These are phyloP conservation scores for Chrysanthemum makinoi DNA, from an alignment of 129 eudicot species.

Conservation along the genomic window DNA sequence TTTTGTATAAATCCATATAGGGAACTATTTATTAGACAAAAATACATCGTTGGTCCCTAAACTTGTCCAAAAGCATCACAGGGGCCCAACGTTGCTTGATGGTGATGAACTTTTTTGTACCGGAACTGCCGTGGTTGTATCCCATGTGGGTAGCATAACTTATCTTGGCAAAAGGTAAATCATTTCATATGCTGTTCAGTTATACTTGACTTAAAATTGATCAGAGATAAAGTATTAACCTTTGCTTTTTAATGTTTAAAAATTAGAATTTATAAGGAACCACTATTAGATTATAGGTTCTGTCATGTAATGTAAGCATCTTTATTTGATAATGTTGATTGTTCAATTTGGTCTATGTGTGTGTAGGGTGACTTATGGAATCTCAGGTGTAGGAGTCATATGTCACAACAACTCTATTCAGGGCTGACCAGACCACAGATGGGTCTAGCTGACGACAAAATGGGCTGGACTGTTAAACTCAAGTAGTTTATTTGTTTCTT, in stretches of 20 bases:
- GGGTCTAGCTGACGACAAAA: slow-evolving; percentile 75
- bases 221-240: background rate
- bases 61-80: too few relatives aligned
- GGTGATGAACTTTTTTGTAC: slow-evolving; percentile 93
- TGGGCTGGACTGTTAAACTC: slow-evolving; percentile 70
- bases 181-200: background rate
- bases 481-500: slow-evolving; percentile 36
- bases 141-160: slow-evolving; percentile 84
- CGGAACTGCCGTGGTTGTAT: slow-evolving; percentile 86
- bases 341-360: background rate
- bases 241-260: background rate
- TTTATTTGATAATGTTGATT: slow-evolving; percentile 6
- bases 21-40: too few relatives aligned
- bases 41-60: too few relatives aligned
- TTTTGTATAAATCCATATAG: too few relatives aligned
- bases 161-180: slow-evolving; percentile 67
- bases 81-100: slow-evolving; percentile 75
- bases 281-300: background rate
- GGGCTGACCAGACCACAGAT: slow-evolving; percentile 73
- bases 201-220: background rate
- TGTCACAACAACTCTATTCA: slow-evolving; percentile 64
- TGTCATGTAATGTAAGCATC: background rate
- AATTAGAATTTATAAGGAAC: background rate
- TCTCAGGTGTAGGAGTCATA: slow-evolving; percentile 57
- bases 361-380: slow-evolving; percentile 65